Evolutionary conservation across 768 basidiomycete species (phyloP), one percentile per base, ranked within the genome.

Genomic region (Serendipita sp.): DNA sequence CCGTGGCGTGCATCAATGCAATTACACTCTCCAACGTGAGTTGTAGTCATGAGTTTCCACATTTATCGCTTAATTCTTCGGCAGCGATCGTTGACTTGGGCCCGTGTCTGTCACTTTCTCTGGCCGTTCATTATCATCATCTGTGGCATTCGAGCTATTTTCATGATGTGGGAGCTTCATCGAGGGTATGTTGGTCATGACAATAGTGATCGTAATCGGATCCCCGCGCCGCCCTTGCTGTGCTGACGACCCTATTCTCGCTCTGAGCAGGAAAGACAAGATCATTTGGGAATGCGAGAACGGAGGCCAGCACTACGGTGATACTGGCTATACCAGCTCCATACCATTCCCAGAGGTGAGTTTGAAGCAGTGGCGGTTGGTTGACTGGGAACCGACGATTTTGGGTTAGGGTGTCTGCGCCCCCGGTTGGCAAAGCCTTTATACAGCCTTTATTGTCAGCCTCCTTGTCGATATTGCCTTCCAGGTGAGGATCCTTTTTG

Each of bases 91-190:
- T 84, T 83, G 73, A 78, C 80, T 67, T 87, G 82, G 81, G 78
- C 78, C 61, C 77, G 83, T 66, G 82, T 79, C 2, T 76, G 76
- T 72, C 80, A 80, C 67, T 82, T 84, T 74, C 66, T 84, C 38
- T 88, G 85, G 86, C 84, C 84, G 2, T 82, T 86, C 71, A 63
- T 85, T 63, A 82, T 88, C 68, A 75, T 85, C 71, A 78, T 83
- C 64, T 77, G 75, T 68, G 80, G 79, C 28, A 70, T 87, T 63
- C 80, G 85, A 63, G 83, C 81, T 43, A 82, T 84, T 69, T 69
- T 85, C 64, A 87, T 87, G 82, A 83, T 86, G 70, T 81, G 85
- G 70, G 74, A 86, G 72, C 79, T 88, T 64, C 77, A 84, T 69
- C 79, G 84, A 71, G 82, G 81, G 83, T 84, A 72, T 70, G 80